Evolutionary conservation across 768 basidiomycete genomes (phyloP), one percentile per base, ranked within the genome.

Genomic region (Rhodotorula sphaerocarpa): DNA sequence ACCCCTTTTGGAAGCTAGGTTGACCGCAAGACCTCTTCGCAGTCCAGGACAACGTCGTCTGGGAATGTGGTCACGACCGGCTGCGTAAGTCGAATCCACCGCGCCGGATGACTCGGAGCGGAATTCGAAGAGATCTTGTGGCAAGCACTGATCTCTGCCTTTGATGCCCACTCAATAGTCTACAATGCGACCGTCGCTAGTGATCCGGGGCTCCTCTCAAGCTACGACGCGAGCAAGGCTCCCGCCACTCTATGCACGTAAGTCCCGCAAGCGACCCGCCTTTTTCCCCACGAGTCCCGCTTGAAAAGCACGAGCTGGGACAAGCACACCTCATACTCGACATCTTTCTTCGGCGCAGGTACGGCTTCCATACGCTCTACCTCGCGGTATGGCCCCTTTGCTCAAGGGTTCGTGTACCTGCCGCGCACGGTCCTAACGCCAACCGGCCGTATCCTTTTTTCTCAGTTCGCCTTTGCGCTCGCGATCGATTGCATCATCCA

Each of bases 31-130:
- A n/a, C n/a, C 33, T 1, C 14, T 39, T 9, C 5, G n/a, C 57
- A 67, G 66, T 63, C 56, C 59, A 63, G 16, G 31, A 31, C 15
- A 61, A 60, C 43, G 52, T 67, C 20, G 50, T 63, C 47, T 67
- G 66, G 66, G 59, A 63, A n/a, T 67, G 66, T 41, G 57, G 60
- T 27, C 59, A 63, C 45, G 66, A 50, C 34, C 20, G 43, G n/a
- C 16, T 25, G 15, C 58, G 41, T 41, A 23, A 0, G 3, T 5
- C 20, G 20, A n/a, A n/a, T n/a, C 3, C 15, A 28, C 15, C 21
- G 28, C 36, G 27, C 1, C 27, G n/a, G 14, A 25, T 23, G 12
- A 3, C 30, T 39, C 21, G 12, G 16, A 2, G 23, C 5, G 1
- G 12, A 28, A 10, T 11, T 31, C 43, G n/a, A 11, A 5, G n/a